Conservation (phyloP, 1,284 basidiomycete genomes). For the Puccinia coronata region DNA sequence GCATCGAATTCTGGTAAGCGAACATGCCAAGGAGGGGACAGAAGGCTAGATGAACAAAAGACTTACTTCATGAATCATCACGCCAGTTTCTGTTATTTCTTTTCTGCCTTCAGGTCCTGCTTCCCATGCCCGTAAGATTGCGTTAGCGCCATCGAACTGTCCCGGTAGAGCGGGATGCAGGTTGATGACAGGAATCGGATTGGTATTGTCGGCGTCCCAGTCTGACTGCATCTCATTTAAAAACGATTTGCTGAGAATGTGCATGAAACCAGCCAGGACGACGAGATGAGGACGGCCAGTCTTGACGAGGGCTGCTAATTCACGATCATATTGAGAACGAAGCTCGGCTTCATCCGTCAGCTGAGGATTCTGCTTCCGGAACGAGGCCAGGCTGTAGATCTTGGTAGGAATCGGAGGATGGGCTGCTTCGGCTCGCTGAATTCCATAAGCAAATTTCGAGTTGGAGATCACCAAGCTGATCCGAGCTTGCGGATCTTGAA, state of each 20-base stretch:
- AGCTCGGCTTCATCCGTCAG: conserved; percentile 69
- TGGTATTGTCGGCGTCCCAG: neutral
- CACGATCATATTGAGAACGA: conserved; percentile 80
- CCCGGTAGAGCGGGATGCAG: conserved; percentile 93
- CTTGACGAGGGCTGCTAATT: conserved; percentile 74
- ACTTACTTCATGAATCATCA: conserved; percentile 82
- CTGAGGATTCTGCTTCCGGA: conserved; percentile 69
- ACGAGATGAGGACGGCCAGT: conserved; percentile 73
- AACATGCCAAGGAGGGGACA: neutral
- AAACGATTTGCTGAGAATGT: conserved; percentile 70
- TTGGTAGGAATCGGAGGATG: conserved; percentile 76
- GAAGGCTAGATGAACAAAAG: neutral
- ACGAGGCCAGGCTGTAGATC: conserved; percentile 59
- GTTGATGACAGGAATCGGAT: conserved; percentile 82
- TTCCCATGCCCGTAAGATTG: conserved; percentile 83
- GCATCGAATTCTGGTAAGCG: neutral
- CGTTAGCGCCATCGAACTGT: conserved; percentile 88
- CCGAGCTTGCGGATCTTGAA: conserved; percentile 66
- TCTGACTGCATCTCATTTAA: conserved; percentile 60
- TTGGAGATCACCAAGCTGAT: conserved; percentile 88
- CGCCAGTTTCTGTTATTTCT: conserved; percentile 65
- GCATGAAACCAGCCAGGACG: conserved; percentile 97
- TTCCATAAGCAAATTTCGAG: conserved; percentile 84
- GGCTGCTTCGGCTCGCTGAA: conserved; percentile 72
- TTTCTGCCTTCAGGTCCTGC: conserved; percentile 72